Conservation (phyloP, 306 rosid species). For the Hippophae gyantsensis region DNA sequence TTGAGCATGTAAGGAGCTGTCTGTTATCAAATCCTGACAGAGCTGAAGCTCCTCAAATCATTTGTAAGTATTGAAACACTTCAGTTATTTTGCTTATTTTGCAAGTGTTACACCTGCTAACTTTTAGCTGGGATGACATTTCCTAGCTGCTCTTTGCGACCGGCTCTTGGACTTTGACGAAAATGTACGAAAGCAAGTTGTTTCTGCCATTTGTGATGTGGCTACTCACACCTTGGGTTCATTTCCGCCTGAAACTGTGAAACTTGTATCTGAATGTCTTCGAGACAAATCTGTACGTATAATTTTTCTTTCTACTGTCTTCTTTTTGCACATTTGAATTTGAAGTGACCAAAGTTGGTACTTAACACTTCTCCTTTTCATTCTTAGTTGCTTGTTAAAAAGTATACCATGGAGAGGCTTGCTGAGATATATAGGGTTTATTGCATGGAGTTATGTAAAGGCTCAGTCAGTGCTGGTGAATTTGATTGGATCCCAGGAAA, state of each 20-base stretch:
- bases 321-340: slow-evolving; percentile 9
- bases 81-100: neutral
- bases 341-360: slow-evolving; percentile 9
- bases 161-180: slow-evolving; percentile 94
- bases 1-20: slow-evolving; percentile 79
- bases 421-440: slow-evolving; percentile 68
- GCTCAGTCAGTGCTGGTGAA: slow-evolving; percentile 33
- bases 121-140: slow-evolving; percentile 22
- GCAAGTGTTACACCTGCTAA: slow-evolving; percentile 18
- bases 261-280: slow-evolving; percentile 91
- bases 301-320: slow-evolving; percentile 1
- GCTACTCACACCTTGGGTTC: slow-evolving; percentile 58
- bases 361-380: slow-evolving; percentile 21
- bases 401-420: slow-evolving; percentile 88
- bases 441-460: slow-evolving; percentile 49
- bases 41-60: slow-evolving; percentile 70
- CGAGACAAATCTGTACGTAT: slow-evolving; percentile 90
- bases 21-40: slow-evolving; percentile 64
- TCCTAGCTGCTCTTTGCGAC: slow-evolving; percentile 84
- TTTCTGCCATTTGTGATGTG: slow-evolving; percentile 85
- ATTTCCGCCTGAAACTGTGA: slow-evolving; percentile 66
- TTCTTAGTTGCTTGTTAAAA: slow-evolving; percentile 82
- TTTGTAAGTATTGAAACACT: slow-evolving; percentile 43
- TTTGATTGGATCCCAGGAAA: slow-evolving; percentile 90
- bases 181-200: slow-evolving; percentile 90